Percentiles rank a stretch among this genome's conserved stretches.
phyloP scores from a whole-genome alignment of 352 stramenopile genomes.

The Globisporangium cystogenes region DNA sequence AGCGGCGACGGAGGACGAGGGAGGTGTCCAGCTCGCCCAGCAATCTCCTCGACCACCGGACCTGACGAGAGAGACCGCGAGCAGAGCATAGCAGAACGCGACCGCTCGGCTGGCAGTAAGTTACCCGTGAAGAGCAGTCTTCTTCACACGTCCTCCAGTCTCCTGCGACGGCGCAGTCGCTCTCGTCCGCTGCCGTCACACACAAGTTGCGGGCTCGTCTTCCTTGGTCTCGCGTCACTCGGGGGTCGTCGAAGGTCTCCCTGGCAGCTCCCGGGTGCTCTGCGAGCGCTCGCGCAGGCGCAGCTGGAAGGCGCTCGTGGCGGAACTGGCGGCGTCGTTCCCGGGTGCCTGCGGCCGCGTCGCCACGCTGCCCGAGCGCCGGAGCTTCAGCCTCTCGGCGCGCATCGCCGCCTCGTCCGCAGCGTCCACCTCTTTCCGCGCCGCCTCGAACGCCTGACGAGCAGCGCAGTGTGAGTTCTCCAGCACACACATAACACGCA shows the following conservation, averaged over 20 bases:
- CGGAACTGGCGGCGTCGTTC: conserved; percentile 1
- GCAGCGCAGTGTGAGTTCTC: background rate
- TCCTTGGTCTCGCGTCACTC: too few relatives aligned
- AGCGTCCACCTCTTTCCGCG: conserved; percentile 62
- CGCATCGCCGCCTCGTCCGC: conserved; percentile 48
- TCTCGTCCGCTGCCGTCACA: too few relatives aligned
- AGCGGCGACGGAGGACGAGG: too few relatives aligned
- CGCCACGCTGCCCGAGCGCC: conserved; percentile 21
- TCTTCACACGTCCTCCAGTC: background rate
- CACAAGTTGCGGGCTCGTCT: too few relatives aligned
- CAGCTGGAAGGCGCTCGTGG: conserved; percentile 10
- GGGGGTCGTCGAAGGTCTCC: too few relatives aligned
- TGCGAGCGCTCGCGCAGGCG: conserved; percentile 28
- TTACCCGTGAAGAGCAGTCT: background rate
- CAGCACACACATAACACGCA: background rate
- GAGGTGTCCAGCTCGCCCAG: background rate
- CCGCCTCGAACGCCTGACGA: conserved; percentile 50
- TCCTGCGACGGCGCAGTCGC: too few relatives aligned
- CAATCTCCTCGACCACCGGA: background rate
- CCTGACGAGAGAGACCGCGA: background rate
- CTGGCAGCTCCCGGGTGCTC: conserved; percentile 18
- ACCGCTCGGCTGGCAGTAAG: background rate
- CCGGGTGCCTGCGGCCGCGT: background rate
- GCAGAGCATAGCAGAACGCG: background rate
- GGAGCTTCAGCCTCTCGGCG: conserved; percentile 59